Conservation (phyloP, 441 rosid genomes). For the Corymbia citriodora region DNA sequence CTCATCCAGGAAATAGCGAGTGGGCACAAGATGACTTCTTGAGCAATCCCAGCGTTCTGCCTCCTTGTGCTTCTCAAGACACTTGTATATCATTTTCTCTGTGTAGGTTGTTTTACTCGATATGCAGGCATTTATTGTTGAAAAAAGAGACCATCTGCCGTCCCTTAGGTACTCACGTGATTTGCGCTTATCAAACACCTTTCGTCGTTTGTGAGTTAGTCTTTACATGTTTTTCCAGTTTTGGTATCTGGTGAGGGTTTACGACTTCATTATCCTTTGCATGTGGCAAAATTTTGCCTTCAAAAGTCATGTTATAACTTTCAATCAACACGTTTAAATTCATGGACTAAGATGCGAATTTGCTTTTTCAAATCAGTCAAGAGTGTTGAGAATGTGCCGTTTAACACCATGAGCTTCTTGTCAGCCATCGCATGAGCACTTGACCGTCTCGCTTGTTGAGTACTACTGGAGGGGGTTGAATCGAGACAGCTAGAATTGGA, state of each 20-base stretch:
- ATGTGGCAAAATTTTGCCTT: neutral
- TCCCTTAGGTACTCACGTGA: neutral
- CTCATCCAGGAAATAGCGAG: neutral
- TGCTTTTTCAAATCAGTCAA: neutral
- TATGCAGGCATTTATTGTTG: neutral
- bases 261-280: neutral
- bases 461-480: too few relatives aligned
- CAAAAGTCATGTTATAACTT: neutral
- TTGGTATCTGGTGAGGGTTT: neutral
- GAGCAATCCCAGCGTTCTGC: neutral
- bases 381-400: neutral
- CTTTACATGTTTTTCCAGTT: neutral
- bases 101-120: neutral
- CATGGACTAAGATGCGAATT: neutral
- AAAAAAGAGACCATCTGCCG: neutral
- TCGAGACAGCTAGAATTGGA: neutral
- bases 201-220: neutral
- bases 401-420: neutral
- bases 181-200: neutral
- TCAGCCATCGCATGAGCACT: neutral
- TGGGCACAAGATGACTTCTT: neutral
- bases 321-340: too few relatives aligned
- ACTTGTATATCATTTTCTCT: neutral
- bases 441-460: neutral
- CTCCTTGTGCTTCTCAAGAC: neutral